Evolutionary conservation across 257 asterid species (phyloP), one percentile per base, ranked within the genome.

Genomic region (Misopates orontium): DNA sequence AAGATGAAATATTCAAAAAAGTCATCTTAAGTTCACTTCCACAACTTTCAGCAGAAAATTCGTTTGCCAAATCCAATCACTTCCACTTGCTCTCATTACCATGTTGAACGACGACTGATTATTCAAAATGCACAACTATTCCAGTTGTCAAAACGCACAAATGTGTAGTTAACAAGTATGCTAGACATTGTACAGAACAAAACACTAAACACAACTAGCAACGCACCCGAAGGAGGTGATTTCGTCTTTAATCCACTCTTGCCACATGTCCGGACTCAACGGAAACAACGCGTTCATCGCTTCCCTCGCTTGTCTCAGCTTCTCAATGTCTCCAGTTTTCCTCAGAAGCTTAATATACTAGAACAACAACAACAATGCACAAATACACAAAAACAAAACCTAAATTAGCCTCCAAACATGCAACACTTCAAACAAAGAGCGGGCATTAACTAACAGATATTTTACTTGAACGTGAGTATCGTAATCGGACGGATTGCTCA

Each of bases 241-340:
- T 73, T 94, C 97, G 52, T 94, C 99, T 68, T 86, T 86, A 68
- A 85, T 80, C 99, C 99, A 94, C 75, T 94, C 96, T 71, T 66
- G 91, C 99, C 99, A 94, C 96, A 90, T 80, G 25, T 82, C 87
- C 16, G 95, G 83, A 80, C 65, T 80, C 82, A 94, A 44, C 10
- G 99, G 99, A 75, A 86, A 94, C 71, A 90, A 63, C 28, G 78
- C 83, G 78, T 78, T 83, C 99, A 94, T 88, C 23, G 87, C 82
- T 80, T 94, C 96, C 83, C 99, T 85, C 51, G 96, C 97, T 73
- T 79, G 80, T 74, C 88, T 79, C 82, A 90, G 84, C 79, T 90
- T 94, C 71, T 84, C 88, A 59, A 90, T 60, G 72, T 88, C 91
- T 63, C 97, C 97, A 70, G 79, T 89, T 89, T 88, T 90, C 86